phyloP scores from a whole-genome alignment of 345 rosid species.

The Turritis glabra region DNA sequence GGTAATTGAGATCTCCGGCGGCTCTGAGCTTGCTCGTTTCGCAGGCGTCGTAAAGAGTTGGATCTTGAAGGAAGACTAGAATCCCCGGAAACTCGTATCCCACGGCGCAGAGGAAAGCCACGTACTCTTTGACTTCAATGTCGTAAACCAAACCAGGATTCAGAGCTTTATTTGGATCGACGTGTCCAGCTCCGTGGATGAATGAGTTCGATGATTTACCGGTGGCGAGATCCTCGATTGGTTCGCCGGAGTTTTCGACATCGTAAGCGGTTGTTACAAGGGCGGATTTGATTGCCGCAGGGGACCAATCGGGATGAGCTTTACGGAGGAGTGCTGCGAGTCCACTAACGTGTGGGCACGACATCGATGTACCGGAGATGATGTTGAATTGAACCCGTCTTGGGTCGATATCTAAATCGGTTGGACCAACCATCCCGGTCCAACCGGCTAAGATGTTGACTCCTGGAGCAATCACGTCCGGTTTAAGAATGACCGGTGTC shows the following conservation, averaged over 20 bases:
- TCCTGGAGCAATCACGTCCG: slow-evolving; percentile 87
- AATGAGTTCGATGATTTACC: slow-evolving; percentile 68
- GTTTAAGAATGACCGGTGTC: slow-evolving; percentile 66
- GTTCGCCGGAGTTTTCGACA: slow-evolving; percentile 62
- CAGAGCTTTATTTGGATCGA: slow-evolving; percentile 76
- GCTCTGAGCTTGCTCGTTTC: slow-evolving; percentile 35
- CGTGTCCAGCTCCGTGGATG: slow-evolving; percentile 81
- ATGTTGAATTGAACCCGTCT: slow-evolving; percentile 74
- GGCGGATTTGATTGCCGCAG: slow-evolving; percentile 72
- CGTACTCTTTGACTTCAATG: slow-evolving; percentile 48
- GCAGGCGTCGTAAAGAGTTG: slow-evolving; percentile 45
- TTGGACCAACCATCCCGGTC: slow-evolving; percentile 63
- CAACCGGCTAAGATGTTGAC: slow-evolving; percentile 85
- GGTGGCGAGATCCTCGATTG: slow-evolving; percentile 70
- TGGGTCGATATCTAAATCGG: slow-evolving; percentile 58
- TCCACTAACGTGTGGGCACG: slow-evolving; percentile 89
- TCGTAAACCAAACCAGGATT: slow-evolving; percentile 84
- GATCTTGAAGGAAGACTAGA: slow-evolving; percentile 56
- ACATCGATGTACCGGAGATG: slow-evolving; percentile 87
- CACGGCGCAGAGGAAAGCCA: slow-evolving; percentile 74
- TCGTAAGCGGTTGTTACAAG: slow-evolving; percentile 76
- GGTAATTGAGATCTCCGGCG: slow-evolving; percentile 73
- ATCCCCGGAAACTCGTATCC: slow-evolving; percentile 63
- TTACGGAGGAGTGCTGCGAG: slow-evolving; percentile 68
- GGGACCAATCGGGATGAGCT: slow-evolving; percentile 71